A percentile compares a stretch with the other conserved stretches of the same genome.
These are phyloP conservation scores for Verticillium klebahnii DNA, from an alignment of 2,329 filamentous ascomycete genomes.

Conservation along the genomic window DNA sequence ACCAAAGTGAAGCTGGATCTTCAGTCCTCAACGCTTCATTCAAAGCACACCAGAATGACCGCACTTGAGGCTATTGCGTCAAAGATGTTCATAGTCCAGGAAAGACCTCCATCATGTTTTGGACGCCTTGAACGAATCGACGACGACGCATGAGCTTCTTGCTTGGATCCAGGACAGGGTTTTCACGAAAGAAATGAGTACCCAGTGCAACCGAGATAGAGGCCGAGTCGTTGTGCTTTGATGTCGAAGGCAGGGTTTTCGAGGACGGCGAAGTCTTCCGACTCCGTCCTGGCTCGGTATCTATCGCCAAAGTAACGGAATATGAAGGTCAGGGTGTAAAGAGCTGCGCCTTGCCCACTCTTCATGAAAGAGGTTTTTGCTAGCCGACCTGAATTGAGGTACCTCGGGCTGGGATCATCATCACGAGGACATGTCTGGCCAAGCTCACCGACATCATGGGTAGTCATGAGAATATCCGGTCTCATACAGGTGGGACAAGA, in stretches of 20 bases:
- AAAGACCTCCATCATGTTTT: not conserved
- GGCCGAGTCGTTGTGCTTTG: slow-evolving; percentile 8
- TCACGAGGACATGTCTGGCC: slow-evolving; percentile 15
- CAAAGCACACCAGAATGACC: not conserved
- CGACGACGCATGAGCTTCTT: slow-evolving; percentile 12
- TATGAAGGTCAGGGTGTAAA: not conserved
- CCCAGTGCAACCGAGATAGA: slow-evolving; percentile 14
- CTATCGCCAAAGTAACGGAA: slow-evolving; percentile 2
- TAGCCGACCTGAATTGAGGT: slow-evolving; percentile 1
- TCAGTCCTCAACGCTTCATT: not conserved
- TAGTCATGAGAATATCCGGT: slow-evolving; percentile 1
- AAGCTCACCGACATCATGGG: slow-evolving; percentile 13
- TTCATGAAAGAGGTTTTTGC: slow-evolving; percentile 19
- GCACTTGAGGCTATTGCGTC: not conserved
- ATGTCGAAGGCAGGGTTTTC: slow-evolving; percentile 9
- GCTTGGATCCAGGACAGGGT: slow-evolving; percentile 11
- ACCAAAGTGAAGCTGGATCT: not conserved
- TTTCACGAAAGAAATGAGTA: slow-evolving; percentile 1
- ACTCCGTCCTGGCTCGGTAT: slow-evolving; percentile 15
- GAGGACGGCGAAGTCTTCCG: slow-evolving; percentile 1
- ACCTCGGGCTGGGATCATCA: slow-evolving; percentile 9
- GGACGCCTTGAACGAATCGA: not conserved
- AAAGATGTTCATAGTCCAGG: not conserved
- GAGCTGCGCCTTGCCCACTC: slow-evolving; percentile 18
- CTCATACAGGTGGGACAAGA: too few relatives aligned